Evolutionary conservation across 768 basidiomycete genomes (phyloP).

Genomic region (Neoboletus brunneissimus): DNA sequence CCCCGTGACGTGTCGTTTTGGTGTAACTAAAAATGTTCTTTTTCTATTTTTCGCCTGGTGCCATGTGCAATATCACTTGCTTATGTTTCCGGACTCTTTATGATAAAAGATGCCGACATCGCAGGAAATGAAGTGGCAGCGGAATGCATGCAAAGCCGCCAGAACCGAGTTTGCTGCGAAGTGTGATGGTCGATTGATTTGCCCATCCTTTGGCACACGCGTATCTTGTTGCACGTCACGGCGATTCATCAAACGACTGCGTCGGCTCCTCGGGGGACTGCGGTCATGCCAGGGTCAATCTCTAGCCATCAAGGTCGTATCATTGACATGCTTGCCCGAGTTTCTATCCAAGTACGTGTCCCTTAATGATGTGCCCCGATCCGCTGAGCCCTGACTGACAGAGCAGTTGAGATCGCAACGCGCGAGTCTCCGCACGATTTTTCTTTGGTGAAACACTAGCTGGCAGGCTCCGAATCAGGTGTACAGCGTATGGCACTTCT

Average conservation of each 20-base stretch:
- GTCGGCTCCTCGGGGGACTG: conserved; percentile 32
- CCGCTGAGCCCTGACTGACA: conserved; percentile 1
- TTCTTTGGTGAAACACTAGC: conserved; percentile 15
- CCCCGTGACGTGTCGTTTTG: conserved; percentile 30
- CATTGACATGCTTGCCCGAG: conserved; percentile 9
- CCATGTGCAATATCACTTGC: background rate
- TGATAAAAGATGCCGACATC: conserved; percentile 31
- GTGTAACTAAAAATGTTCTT: background rate
- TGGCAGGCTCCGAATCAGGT: conserved; percentile 7
- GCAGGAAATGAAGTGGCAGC: conserved; percentile 28
- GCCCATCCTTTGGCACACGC: conserved; percentile 6
- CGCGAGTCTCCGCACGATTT: background rate
- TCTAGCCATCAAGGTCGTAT: conserved; percentile 38
- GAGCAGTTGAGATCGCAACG: conserved; percentile 2
- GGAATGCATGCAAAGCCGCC: conserved; percentile 9
- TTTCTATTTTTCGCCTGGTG: background rate
- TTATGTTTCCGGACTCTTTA: conserved; percentile 10
- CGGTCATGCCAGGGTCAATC: conserved; percentile 32
- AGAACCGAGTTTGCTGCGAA: conserved; percentile 12
- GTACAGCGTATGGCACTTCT: background rate
- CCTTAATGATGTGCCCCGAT: conserved; percentile 15
- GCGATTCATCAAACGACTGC: conserved; percentile 37
- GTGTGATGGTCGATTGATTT: conserved; percentile 22
- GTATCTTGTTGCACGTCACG: conserved; percentile 43
- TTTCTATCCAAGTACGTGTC: conserved; percentile 11